Evolutionary conservation across 345 rosid species (phyloP), one percentile per base, ranked within the genome.

Genomic region (Eutrema heterophyllum): DNA sequence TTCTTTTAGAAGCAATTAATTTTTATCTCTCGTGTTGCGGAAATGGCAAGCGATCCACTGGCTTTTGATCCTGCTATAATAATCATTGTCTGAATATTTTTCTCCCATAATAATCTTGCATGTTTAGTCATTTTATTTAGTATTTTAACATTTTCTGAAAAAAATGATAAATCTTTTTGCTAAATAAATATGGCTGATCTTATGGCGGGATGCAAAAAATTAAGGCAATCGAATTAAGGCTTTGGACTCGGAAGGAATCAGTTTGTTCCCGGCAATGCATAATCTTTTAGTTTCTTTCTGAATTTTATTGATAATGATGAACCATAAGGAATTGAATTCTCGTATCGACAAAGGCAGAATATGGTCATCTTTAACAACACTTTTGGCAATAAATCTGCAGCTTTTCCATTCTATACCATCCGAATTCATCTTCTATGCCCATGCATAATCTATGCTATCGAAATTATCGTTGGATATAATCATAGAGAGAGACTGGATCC

Each of bases 11-110:
- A 36, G 59, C 45, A 72, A 38, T 49, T 55, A 36, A 9, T 14
- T 14, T 64, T 10, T 38, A 0, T 26, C 7, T 29, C 48, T 55
- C 45, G 12, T 50, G 53, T 67, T 67, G 79, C 73, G 73, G 54
- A 51, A 75, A 75, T 43, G 53, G 56, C 44, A 67, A 75, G 73
- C 40, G 58, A 61, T 67, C 30, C 7, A 67, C 54, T 67, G 55
- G 21, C 61, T 73, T 66, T 66, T 57, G 60, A 66, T 29, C 67
- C 26, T 57, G 59, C 56, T 66, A 45, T 35, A 18, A 43, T 49
- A 58, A 74, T 67, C 38, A 67, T 39, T 74, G 30, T 58, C 67
- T 67, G 38, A 41, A 59, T 46, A 59, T 67, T 56, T 27, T 65
- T 13, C 53, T n/a, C n/a, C n/a, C n/a, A n/a, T n/a, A n/a, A n/a